Percentiles rank a stretch among this genome's conserved stretches.
Evolutionary conservation across 2,329 filamentous ascomycete species (phyloP).

Genomic region (Cylindrodendrum hubeiense): DNA sequence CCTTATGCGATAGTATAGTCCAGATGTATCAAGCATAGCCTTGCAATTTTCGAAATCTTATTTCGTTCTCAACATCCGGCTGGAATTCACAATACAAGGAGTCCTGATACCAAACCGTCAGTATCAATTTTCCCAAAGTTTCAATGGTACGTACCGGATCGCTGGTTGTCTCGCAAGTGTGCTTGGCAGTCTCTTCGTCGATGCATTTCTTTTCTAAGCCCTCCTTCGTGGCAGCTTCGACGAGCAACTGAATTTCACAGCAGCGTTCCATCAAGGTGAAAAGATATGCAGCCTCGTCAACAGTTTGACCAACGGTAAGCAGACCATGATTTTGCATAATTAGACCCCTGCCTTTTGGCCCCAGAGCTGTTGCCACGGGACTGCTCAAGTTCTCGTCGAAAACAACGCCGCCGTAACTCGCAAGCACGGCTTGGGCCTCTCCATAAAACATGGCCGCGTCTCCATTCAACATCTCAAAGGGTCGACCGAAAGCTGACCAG

Average conservation of each 20-base stretch:
- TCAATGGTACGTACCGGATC: neutral
- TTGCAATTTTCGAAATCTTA: too few species aligned
- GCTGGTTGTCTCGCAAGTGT: neutral
- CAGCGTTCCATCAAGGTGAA: neutral
- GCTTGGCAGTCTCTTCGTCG: neutral
- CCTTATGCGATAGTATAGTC: too few species aligned
- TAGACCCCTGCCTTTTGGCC: neutral
- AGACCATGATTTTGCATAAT: slow-evolving; percentile 3
- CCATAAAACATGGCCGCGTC: slow-evolving; percentile 1
- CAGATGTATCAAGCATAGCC: too few species aligned
- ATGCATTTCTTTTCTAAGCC: neutral
- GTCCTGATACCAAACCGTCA: neutral
- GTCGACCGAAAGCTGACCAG: slow-evolving; percentile 2
- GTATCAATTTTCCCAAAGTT: neutral
- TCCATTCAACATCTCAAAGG: neutral
- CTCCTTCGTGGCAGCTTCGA: neutral
- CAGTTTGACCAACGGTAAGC: neutral
- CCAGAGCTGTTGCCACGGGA: neutral
- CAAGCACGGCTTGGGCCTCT: neutral
- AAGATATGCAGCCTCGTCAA: slow-evolving; percentile 4
- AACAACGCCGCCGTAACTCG: neutral
- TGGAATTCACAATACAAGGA: neutral
- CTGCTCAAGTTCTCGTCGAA: neutral
- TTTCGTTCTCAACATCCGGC: neutral
- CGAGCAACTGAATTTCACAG: neutral